Percentiles rank a stretch among this genome's conserved stretches.
These are phyloP conservation scores for Trichoderma polysporum DNA, from an alignment of 2,329 filamentous ascomycete genomes.

Conservation along the genomic window DNA sequence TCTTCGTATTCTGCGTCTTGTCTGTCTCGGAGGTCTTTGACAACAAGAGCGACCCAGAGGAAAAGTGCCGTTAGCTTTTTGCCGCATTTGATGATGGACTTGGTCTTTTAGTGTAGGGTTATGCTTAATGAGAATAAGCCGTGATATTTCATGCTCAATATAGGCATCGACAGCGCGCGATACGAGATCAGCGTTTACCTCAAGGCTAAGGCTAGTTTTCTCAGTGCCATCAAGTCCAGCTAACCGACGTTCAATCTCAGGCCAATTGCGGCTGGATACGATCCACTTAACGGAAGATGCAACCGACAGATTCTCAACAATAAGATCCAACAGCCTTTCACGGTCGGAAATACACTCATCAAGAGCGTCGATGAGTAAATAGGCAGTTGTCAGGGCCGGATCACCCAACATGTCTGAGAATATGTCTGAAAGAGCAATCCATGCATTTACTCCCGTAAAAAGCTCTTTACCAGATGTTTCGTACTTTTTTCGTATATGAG, in stretches of 20 bases:
- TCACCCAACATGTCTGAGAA: constrained; percentile 44
- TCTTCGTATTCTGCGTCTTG: not conserved
- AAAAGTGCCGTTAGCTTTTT: constrained; percentile 38
- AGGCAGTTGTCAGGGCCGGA: constrained; percentile 27
- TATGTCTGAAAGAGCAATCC: constrained; percentile 37
- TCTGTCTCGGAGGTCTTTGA: constrained; percentile 3
- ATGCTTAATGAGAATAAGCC: not conserved
- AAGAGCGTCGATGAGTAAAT: constrained; percentile 47
- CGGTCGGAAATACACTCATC: constrained; percentile 41
- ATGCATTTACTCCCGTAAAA: constrained; percentile 44
- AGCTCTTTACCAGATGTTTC: constrained; percentile 33
- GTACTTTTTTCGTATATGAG: constrained; percentile 37
- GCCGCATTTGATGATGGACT: constrained; percentile 23
- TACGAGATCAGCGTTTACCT: constrained; percentile 28
- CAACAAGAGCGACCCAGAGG: constrained; percentile 29
- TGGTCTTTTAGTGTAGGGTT: constrained; percentile 16
- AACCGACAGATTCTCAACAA: not conserved
- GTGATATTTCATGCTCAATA: not conserved
- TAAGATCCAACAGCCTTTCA: not conserved
- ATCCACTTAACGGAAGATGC: not conserved
- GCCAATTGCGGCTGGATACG: constrained; percentile 14
- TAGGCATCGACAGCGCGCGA: constrained; percentile 8
- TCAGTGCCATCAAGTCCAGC: not conserved
- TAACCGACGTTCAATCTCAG: constrained; percentile 22
- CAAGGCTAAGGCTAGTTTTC: not conserved